A percentile compares a stretch with the other conserved stretches of the same genome.
Conservation (phyloP, 208 protist species). For the Trypanosoma theileri region DNA sequence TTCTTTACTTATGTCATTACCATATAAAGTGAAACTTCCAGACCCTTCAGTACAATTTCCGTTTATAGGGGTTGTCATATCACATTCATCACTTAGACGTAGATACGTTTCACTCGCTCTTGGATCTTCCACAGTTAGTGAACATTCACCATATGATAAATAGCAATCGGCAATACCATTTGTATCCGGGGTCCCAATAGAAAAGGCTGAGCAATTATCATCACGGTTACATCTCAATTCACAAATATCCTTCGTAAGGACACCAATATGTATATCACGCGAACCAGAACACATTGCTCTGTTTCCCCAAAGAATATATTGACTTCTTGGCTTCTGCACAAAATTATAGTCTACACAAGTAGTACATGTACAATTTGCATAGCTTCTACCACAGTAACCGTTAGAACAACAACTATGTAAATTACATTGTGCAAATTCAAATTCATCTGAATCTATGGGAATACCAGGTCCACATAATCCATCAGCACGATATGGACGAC, state of each 20-base stretch:
- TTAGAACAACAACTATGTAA: constrained; percentile 15
- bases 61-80: neutral
- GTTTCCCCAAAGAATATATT: constrained; percentile 14
- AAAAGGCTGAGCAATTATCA: constrained; percentile 9
- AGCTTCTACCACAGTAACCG: constrained; percentile 7
- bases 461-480: constrained; percentile 9
- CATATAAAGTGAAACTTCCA: constrained; percentile 7
- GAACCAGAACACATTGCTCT: constrained; percentile 10
- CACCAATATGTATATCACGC: constrained; percentile 1
- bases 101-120: constrained; percentile 4
- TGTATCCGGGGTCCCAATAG: neutral
- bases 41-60: neutral
- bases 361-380: constrained; percentile 16
- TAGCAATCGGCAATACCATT: constrained; percentile 10
- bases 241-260: constrained; percentile 7
- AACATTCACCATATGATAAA: constrained; percentile 11
- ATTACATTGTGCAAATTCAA: constrained; percentile 17
- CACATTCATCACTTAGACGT: constrained; percentile 7
- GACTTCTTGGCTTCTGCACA: constrained; percentile 3
- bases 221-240: constrained; percentile 9
- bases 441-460: neutral
- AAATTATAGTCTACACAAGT: constrained; percentile 16
- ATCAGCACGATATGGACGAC: constrained; percentile 1
- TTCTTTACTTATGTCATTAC: neutral
- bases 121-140: constrained; percentile 6